These are phyloP conservation scores for Dentipellis fragilis DNA, from an alignment of 768 basidiomycete species.

Conservation along the genomic window DNA sequence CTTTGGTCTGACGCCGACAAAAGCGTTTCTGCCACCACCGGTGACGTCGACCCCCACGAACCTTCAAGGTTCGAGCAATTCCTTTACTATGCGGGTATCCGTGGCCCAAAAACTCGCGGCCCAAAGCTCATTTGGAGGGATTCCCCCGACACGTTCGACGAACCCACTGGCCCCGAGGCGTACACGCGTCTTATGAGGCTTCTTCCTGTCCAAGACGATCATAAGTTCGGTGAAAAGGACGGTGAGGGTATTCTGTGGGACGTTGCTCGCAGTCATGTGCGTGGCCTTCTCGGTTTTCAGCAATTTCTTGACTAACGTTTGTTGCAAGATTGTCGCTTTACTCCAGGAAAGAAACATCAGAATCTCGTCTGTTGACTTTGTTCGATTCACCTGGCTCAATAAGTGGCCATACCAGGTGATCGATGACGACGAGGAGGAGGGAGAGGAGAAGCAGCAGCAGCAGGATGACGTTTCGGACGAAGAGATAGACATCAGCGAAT, in stretches of 20 bases:
- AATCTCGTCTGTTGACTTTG: constrained; percentile 4
- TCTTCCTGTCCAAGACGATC: constrained; percentile 11
- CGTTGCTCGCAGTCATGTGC: constrained; percentile 13
- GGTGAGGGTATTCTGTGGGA: constrained; percentile 7
- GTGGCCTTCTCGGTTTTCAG: constrained; percentile 16
- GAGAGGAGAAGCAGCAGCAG: constrained; percentile 13
- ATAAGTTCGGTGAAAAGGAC: constrained; percentile 13
- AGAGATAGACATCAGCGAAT: neutral
- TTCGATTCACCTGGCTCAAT: constrained; percentile 6
- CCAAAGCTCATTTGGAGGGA: constrained; percentile 17
- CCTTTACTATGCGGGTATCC: constrained; percentile 15
- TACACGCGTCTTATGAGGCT: constrained; percentile 16
- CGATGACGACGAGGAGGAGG: constrained; percentile 15
- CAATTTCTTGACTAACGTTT: constrained; percentile 4
- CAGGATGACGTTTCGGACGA: neutral
- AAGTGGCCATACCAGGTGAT: constrained; percentile 7
- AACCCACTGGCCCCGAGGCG: constrained; percentile 13
- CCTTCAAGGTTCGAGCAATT: constrained; percentile 15
- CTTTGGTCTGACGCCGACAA: constrained; percentile 1
- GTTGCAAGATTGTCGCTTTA: constrained; percentile 4
- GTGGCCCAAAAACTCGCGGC: constrained; percentile 6
- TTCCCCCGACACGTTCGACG: constrained; percentile 12
- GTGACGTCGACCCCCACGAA: constrained; percentile 2
- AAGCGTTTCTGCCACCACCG: constrained; percentile 4
- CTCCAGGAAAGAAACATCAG: constrained; percentile 1